Evolutionary conservation across 2,329 filamentous ascomycete genomes (phyloP), one percentile per base, ranked within the genome.

Genomic region (Hypoxylon sp.): DNA sequence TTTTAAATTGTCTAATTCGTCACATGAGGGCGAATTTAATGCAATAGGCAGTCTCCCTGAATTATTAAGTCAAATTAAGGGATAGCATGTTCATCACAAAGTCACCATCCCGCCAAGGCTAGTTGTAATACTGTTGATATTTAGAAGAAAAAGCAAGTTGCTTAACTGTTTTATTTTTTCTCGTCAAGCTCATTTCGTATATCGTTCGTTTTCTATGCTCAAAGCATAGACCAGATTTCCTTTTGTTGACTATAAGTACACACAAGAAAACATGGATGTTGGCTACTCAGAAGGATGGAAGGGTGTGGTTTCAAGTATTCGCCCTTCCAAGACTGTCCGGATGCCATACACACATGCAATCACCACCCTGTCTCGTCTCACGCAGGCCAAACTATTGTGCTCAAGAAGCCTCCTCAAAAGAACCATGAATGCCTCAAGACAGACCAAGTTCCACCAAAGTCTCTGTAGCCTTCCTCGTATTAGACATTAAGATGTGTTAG

Each of bases 401-500:
- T 50, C 27, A 26, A 34, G 36, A 29, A 19, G n/a, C n/a, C 15
- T 12, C 32, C 12, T 17, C 7, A 23, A 12, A 34, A 7, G 25
- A 13, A 11, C 21, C 35, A 11, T 7, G 20, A 15, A 13, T 21
- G 27, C 20, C 8, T 25, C 30, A n/a, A 20, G 19, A 16, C 21
- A 15, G 5, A 16, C n/a, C 17, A n/a, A 12, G n/a, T 34, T 21
- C 37, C 25, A 23, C 12, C 16, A 16, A n/a, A 29, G 11, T 32
- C 20, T 2, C 36, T 41, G 9, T 23, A 27, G 20, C 12, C 27
- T 45, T 43, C 36, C 27, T 53, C 56, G 38, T 52, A 67, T 67
- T 67, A 67, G 45, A 67, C 64, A 67, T 67, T 68, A 67, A 34
- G 43, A 55, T 12, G 40, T 34, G 38, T 36, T 48, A 26, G 35